Conservation (phyloP, 495 filamentous ascomycete genomes). For the Podospora pseudopauciseta region DNA sequence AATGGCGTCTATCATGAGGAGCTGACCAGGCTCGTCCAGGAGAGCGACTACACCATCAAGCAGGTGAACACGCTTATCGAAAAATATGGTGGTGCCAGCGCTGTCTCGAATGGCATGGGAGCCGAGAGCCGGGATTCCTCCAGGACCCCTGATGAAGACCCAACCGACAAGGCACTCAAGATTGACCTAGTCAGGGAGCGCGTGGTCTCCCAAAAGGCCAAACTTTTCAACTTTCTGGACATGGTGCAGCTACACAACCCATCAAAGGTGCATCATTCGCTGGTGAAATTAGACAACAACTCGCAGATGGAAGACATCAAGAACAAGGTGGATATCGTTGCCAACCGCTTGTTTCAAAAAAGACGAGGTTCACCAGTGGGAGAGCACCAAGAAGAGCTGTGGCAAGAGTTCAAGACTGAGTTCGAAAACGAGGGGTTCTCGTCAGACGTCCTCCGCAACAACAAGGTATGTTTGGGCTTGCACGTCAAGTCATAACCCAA, state of each 20-base stretch:
- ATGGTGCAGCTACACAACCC: slow-evolving; percentile 44
- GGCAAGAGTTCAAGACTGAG: slow-evolving; percentile 52
- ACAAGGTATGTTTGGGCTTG: slow-evolving; percentile 42
- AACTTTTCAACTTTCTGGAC: slow-evolving; percentile 47
- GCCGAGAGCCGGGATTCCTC: neutral
- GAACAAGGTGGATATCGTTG: slow-evolving; percentile 51
- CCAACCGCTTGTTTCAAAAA: slow-evolving; percentile 42
- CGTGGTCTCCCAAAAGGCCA: slow-evolving; percentile 39
- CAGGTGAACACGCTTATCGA: slow-evolving; percentile 47
- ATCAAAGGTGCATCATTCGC: slow-evolving; percentile 29
- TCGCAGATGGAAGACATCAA: slow-evolving; percentile 40
- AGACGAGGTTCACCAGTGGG: slow-evolving; percentile 35
- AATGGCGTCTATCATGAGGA: slow-evolving; percentile 38
- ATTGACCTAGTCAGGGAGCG: slow-evolving; percentile 37
- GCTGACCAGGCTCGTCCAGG: slow-evolving; percentile 45
- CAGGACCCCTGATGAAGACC: slow-evolving; percentile 22
- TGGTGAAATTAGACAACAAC: slow-evolving; percentile 19
- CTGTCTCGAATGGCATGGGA: slow-evolving; percentile 14
- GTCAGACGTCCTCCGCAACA: slow-evolving; percentile 44
- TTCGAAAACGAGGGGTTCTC: slow-evolving; percentile 52
- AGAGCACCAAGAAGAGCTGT: slow-evolving; percentile 46
- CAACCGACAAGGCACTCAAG: slow-evolving; percentile 30
- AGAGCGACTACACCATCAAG: slow-evolving; percentile 47
- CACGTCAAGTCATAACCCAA: neutral
- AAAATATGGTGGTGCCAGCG: slow-evolving; percentile 27